These are phyloP conservation scores for Fomitopsis pulvina DNA, from an alignment of 768 basidiomycete genomes.

Conservation along the genomic window DNA sequence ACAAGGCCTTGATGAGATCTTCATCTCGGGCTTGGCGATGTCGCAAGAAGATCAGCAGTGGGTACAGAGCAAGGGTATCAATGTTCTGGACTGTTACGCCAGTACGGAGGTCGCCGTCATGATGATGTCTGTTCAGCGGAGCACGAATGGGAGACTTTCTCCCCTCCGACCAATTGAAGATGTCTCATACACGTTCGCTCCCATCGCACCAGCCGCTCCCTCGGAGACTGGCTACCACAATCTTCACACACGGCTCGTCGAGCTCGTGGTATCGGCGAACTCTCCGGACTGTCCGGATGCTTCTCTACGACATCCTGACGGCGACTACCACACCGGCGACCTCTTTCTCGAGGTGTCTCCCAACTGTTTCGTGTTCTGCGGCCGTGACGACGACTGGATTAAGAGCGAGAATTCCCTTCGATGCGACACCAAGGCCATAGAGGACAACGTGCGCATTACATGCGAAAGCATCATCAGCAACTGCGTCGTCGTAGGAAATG, in stretches of 20 bases:
- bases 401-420: conserved; percentile 74
- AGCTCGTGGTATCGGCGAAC: conserved; percentile 59
- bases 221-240: conserved; percentile 37
- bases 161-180: conserved; percentile 52
- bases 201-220: conserved; percentile 36
- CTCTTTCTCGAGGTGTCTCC: conserved; percentile 59
- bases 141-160: conserved; percentile 25
- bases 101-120: conserved; percentile 24
- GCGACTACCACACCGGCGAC: conserved; percentile 76
- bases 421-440: conserved; percentile 78
- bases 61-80: conserved; percentile 27
- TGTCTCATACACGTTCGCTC: conserved; percentile 59
- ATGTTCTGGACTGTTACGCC: conserved; percentile 35
- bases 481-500: conserved; percentile 71
- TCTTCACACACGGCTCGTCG: conserved; percentile 44
- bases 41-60: conserved; percentile 45
- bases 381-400: conserved; percentile 82
- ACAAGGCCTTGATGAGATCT: conserved; percentile 22
- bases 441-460: conserved; percentile 62
- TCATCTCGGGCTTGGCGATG: conserved; percentile 25
- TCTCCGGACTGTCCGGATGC: conserved; percentile 66
- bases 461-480: conserved; percentile 62
- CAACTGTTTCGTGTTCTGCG: conserved; percentile 59
- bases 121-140: conserved; percentile 23
- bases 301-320: conserved; percentile 53